These are phyloP conservation scores for Cucurbita ficifolia DNA, from an alignment of 306 rosid genomes.

Conservation along the genomic window DNA sequence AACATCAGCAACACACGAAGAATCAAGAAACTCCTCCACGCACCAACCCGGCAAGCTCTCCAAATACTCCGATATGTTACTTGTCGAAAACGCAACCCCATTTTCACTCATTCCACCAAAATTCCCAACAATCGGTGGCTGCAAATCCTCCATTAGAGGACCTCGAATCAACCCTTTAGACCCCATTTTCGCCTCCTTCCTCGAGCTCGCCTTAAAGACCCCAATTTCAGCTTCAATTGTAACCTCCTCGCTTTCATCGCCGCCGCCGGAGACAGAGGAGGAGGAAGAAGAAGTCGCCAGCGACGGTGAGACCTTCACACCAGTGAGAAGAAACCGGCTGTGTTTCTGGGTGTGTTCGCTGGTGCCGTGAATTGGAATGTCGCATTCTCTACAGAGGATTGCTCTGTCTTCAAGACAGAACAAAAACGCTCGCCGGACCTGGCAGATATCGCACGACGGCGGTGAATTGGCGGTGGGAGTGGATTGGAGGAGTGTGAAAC, in stretches of 20 bases:
- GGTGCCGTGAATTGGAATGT: conserved; percentile 52
- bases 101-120: not conserved
- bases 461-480: conserved; percentile 5
- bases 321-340: conserved; percentile 60
- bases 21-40: conserved; percentile 67
- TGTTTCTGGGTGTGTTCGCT: conserved; percentile 59
- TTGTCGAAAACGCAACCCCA: conserved; percentile 31
- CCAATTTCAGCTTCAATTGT: not conserved
- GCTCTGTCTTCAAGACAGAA: conserved; percentile 80
- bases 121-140: not conserved
- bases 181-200: conserved; percentile 20
- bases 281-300: conserved; percentile 21
- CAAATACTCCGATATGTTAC: conserved; percentile 66
- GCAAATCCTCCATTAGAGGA: not conserved
- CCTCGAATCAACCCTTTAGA: conserved; percentile 3
- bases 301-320: conserved; percentile 38
- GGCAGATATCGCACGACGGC: conserved; percentile 73
- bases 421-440: conserved; percentile 41
- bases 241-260: not conserved
- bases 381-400: conserved; percentile 72
- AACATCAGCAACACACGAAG: conserved; percentile 31
- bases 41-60: conserved; percentile 73
- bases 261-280: not conserved
- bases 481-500: conserved; percentile 43
- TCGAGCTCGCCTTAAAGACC: conserved; percentile 1